These are phyloP conservation scores for Leccinum longicurvipes DNA, from an alignment of 768 basidiomycete species.

Conservation along the genomic window DNA sequence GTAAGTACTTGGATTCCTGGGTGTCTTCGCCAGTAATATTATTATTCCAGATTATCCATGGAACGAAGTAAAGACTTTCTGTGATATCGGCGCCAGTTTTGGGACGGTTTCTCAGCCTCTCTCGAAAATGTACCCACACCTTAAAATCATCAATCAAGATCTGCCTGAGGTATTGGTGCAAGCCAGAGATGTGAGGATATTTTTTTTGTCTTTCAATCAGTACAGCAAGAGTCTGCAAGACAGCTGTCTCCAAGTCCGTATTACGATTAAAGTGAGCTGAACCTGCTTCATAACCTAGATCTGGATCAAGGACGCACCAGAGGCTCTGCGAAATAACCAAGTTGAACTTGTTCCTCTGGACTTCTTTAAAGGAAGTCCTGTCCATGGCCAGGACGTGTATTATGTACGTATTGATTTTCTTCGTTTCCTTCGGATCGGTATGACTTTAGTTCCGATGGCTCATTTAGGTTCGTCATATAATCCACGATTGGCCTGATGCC, in stretches of 20 bases:
- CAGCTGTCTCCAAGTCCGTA: not conserved
- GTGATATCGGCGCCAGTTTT: constrained; percentile 29
- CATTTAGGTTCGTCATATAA: constrained; percentile 25
- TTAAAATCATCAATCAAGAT: constrained; percentile 28
- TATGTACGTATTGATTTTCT: not conserved
- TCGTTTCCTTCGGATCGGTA: not conserved
- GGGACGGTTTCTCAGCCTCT: constrained; percentile 28
- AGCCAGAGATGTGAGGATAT: constrained; percentile 17
- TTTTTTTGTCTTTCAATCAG: not conserved
- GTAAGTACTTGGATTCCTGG: constrained; percentile 6
- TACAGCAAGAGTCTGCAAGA: not conserved
- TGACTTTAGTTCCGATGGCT: not conserved
- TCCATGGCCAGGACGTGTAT: not conserved
- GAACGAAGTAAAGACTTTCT: constrained; percentile 23
- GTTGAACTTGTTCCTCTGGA: not conserved
- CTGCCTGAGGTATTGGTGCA: constrained; percentile 24
- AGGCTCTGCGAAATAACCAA: not conserved
- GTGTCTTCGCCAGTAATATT: not conserved
- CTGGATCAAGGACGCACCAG: not conserved
- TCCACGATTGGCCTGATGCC: constrained; percentile 37
- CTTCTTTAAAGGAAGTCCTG: not conserved
- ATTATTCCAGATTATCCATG: constrained; percentile 23
- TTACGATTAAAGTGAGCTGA: not conserved
- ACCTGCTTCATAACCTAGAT: not conserved
- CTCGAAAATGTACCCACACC: constrained; percentile 23